Conservation (phyloP, 129 eudicot species). For the Artemisia annua region DNA sequence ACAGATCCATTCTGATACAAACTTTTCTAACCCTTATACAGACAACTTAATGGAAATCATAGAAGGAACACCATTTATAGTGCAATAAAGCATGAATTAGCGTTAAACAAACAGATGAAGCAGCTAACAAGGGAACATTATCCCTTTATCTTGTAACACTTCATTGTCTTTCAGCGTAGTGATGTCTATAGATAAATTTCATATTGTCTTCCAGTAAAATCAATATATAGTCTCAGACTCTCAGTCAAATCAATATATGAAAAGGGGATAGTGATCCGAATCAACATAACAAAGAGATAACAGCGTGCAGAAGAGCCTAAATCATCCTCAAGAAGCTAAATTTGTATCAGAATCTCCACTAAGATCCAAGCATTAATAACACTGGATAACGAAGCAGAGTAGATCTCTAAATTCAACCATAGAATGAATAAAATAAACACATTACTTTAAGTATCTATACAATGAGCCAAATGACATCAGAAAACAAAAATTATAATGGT, state of each 20-base stretch:
- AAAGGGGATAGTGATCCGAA: too few species aligned
- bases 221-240: too few species aligned
- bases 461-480: not conserved
- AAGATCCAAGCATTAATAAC: not conserved
- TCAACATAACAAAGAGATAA: too few species aligned
- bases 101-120: too few species aligned
- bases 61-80: constrained; percentile 1
- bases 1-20: not conserved
- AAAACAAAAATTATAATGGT: not conserved
- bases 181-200: too few species aligned
- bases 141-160: too few species aligned
- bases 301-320: too few species aligned
- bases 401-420: not conserved
- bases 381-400: constrained; percentile 5
- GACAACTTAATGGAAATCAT: not conserved
- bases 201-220: too few species aligned
- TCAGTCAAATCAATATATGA: too few species aligned
- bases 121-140: too few species aligned
- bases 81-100: not conserved
- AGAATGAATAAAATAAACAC: not conserved
- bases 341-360: not conserved
- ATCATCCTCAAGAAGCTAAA: not conserved
- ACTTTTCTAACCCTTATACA: not conserved
- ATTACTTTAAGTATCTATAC: not conserved
- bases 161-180: too few species aligned